Evolutionary conservation across 202 grass and related monocot genomes (phyloP).

Genomic region (Cymbopogon flexuosus): DNA sequence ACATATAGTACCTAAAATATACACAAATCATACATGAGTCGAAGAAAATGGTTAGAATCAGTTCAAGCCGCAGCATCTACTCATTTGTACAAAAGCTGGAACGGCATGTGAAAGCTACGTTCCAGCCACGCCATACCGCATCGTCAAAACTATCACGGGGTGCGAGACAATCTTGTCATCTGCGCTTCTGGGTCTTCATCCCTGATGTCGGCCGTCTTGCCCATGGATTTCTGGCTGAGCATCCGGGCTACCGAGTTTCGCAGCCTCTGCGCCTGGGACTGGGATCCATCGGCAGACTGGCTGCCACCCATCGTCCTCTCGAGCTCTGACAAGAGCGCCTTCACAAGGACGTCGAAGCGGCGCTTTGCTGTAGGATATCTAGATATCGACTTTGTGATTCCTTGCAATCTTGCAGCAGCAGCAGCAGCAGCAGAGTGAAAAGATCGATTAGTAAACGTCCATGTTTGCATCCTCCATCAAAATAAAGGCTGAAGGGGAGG

Average conservation of each 20-base stretch:
- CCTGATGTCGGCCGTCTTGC: constrained; percentile 45
- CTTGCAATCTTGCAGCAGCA: constrained; percentile 62
- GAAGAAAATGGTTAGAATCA: constrained; percentile 1
- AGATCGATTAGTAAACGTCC: neutral
- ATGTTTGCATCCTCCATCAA: neutral
- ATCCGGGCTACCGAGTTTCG: constrained; percentile 45
- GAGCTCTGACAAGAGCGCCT: constrained; percentile 59
- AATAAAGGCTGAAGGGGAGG: neutral
- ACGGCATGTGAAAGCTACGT: neutral
- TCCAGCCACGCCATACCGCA: neutral
- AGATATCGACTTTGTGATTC: constrained; percentile 89
- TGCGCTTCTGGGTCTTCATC: constrained; percentile 42
- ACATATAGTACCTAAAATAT: neutral
- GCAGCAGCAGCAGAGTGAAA: constrained; percentile 1
- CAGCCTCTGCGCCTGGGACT: constrained; percentile 43
- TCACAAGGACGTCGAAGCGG: constrained; percentile 68
- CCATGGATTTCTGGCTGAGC: constrained; percentile 66
- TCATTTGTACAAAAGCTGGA: constrained; percentile 24
- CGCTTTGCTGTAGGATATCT: constrained; percentile 90
- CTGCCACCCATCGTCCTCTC: constrained; percentile 69
- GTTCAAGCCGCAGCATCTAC: constrained; percentile 12
- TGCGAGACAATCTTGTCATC: constrained; percentile 11
- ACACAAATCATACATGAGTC: neutral
- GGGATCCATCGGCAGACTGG: constrained; percentile 39
- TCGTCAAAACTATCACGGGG: constrained; percentile 26